Conservation (phyloP, 257 asterid species). For the Thymus mandschuricus region DNA sequence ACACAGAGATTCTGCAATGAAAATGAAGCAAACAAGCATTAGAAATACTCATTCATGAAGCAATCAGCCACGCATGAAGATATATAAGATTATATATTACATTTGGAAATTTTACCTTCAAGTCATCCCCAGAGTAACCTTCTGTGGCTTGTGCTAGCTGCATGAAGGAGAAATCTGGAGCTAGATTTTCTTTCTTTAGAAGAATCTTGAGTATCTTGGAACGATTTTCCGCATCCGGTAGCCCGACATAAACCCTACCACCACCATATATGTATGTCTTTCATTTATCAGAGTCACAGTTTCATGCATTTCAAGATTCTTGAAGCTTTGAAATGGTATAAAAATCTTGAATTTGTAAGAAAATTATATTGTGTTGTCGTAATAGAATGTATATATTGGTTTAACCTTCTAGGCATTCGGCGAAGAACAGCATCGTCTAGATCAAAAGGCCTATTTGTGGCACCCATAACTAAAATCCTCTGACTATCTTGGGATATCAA, state of each 20-base stretch:
- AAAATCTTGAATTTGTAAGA: too few relatives aligned
- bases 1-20: neutral
- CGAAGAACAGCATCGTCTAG: slow-evolving; percentile 84
- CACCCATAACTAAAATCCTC: slow-evolving; percentile 71
- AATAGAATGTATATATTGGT: too few relatives aligned
- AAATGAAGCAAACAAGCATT: neutral
- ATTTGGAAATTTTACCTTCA: neutral
- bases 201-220: neutral
- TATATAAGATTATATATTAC: too few relatives aligned
- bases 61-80: neutral
- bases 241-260: slow-evolving; percentile 1
- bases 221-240: neutral
- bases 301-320: too few relatives aligned
- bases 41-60: neutral
- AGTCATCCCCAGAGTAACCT: slow-evolving; percentile 3
- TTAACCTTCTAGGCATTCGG: slow-evolving; percentile 56
- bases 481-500: slow-evolving; percentile 64
- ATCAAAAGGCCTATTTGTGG: slow-evolving; percentile 81
- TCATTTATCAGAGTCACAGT: too few relatives aligned
- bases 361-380: too few relatives aligned
- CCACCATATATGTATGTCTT: slow-evolving; percentile 32
- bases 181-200: slow-evolving; percentile 13
- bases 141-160: neutral
- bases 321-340: too few relatives aligned
- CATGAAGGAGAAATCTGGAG: neutral